Conservation (phyloP, 129 eudicot genomes). For the Saussurea involucrata region DNA sequence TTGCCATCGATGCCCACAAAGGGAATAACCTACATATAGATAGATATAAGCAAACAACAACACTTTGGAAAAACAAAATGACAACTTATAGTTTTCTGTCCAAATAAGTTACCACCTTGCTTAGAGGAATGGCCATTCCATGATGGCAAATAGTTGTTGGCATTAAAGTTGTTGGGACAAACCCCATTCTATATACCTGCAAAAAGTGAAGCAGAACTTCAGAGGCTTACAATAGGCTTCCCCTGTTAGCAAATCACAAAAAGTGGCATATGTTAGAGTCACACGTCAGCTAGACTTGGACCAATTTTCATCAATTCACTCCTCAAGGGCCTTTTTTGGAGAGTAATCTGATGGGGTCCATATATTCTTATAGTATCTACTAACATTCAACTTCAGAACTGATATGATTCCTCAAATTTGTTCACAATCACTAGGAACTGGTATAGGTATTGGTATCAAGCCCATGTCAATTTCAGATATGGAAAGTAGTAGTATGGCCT, state of each 20-base stretch:
- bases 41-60: neutral
- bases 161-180: conserved; percentile 2
- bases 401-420: neutral
- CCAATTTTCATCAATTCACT: neutral
- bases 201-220: neutral
- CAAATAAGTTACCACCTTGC: neutral
- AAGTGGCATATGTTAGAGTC: too few species aligned
- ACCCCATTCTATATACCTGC: neutral
- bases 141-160: neutral
- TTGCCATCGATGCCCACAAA: neutral
- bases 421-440: neutral
- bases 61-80: neutral
- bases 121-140: neutral
- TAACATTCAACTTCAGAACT: neutral
- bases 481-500: neutral
- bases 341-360: neutral
- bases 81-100: neutral
- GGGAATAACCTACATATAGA: neutral
- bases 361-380: neutral
- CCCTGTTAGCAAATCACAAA: neutral
- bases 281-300: too few species aligned
- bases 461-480: neutral
- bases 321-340: neutral
- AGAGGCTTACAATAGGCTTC: neutral
- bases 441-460: neutral